These are phyloP conservation scores for Dalbergia cochinchinensis DNA, from an alignment of 306 rosid species.

Conservation along the genomic window DNA sequence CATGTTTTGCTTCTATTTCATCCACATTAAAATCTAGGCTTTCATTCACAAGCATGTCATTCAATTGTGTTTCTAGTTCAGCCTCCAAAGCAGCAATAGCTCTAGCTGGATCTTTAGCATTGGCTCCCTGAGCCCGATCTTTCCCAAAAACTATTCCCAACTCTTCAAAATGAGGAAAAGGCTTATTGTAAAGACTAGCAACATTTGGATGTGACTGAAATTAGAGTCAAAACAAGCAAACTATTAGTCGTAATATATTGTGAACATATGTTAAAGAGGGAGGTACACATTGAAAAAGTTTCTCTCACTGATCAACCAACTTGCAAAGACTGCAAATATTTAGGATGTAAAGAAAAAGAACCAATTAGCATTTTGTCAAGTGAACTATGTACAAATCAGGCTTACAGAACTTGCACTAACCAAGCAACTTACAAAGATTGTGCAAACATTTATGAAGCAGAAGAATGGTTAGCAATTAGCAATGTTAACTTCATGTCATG, in stretches of 20 bases:
- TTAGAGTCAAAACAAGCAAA: no score
- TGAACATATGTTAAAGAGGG: conserved; percentile 12
- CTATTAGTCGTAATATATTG: conserved; percentile 18
- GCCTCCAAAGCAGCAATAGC: no score
- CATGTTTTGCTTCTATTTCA: no score
- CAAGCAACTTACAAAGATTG: conserved; percentile 16
- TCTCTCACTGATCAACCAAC: conserved; percentile 28
- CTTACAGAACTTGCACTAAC: background rate
- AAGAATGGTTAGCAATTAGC: background rate
- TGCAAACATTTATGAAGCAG: conserved; percentile 11
- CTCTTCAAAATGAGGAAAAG: no score
- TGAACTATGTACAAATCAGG: background rate
- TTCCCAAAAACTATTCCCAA: no score
- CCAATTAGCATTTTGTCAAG: background rate
- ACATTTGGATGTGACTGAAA: no score
- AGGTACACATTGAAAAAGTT: conserved; percentile 11
- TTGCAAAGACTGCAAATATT: conserved; percentile 10
- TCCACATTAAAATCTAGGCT: no score
- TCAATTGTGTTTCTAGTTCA: no score
- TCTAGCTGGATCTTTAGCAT: no score
- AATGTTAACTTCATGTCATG: conserved; percentile 9
- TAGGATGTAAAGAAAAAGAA: conserved; percentile 15
- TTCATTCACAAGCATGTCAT: no score
- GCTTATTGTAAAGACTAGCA: no score
- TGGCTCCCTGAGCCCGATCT: no score